Conservation (phyloP, 139 green algal species). For the Astrephomene gubernaculifera region DNA sequence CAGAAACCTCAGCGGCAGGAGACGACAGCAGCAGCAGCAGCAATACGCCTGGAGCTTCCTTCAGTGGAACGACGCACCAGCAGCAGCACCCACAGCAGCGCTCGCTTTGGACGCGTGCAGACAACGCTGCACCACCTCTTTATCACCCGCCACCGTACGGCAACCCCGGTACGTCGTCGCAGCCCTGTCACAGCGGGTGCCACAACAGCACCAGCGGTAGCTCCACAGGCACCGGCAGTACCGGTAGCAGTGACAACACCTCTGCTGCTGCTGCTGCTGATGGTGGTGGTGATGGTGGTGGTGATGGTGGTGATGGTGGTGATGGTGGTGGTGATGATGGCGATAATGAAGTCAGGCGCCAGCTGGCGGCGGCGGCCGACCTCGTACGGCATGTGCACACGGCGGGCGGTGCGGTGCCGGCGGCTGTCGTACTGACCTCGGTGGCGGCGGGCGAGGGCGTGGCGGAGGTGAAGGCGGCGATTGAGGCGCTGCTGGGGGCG, state of each 20-base stretch:
- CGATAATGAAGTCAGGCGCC: neutral
- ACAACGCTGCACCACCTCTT: too few relatives aligned
- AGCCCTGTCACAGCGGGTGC: too few relatives aligned
- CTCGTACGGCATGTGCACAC: slow-evolving; percentile 13
- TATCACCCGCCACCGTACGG: too few relatives aligned
- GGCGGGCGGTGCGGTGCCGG: neutral
- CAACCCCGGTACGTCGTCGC: too few relatives aligned
- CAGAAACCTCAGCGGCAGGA: too few relatives aligned
- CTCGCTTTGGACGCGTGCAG: too few relatives aligned
- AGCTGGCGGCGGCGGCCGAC: slow-evolving; percentile 6
- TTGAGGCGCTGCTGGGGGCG: slow-evolving; percentile 5
- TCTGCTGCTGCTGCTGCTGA: neutral
- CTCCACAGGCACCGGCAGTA: neutral
- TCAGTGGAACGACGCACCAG: too few relatives aligned
- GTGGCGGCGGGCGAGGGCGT: slow-evolving; percentile 19
- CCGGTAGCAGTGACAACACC: neutral
- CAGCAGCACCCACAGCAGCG: too few relatives aligned
- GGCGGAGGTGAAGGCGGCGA: slow-evolving; percentile 25
- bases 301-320: neutral
- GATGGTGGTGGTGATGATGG: neutral
- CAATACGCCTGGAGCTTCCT: too few relatives aligned
- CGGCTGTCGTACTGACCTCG: slow-evolving; percentile 31
- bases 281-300: too few relatives aligned
- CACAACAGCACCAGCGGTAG: too few relatives aligned
- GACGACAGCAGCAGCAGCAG: too few relatives aligned